Percentiles rank a stretch among this genome's conserved stretches.
phyloP scores from a whole-genome alignment of 345 rosid genomes.

The Microcos paniculata region DNA sequence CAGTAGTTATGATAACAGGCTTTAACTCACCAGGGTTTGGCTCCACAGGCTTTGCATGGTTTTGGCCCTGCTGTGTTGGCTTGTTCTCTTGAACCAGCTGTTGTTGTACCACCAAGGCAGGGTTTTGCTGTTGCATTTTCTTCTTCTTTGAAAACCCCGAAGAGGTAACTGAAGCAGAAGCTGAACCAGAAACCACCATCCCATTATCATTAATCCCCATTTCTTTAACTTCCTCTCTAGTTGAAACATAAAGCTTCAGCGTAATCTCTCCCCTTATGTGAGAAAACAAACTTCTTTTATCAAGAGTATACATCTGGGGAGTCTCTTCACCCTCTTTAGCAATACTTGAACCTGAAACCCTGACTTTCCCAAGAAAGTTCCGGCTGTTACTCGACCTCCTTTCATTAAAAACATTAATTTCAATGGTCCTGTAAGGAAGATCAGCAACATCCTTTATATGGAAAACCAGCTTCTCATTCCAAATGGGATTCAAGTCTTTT shows the following conservation, averaged over 20 bases:
- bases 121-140: slow-evolving; percentile 47
- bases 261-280: slow-evolving; percentile 70
- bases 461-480: slow-evolving; percentile 76
- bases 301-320: slow-evolving; percentile 55
- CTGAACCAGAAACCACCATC: slow-evolving; percentile 20
- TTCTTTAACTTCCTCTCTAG: slow-evolving; percentile 29
- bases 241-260: slow-evolving; percentile 49
- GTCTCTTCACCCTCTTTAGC: slow-evolving; percentile 46
- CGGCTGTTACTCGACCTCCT: slow-evolving; percentile 49
- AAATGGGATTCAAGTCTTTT: slow-evolving; percentile 69
- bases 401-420: slow-evolving; percentile 62
- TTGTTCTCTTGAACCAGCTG: slow-evolving; percentile 34
- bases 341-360: slow-evolving; percentile 47
- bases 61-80: slow-evolving; percentile 36
- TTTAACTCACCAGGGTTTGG: slow-evolving; percentile 50
- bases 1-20: slow-evolving; percentile 49
- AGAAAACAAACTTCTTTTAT: slow-evolving; percentile 67
- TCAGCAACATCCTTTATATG: slow-evolving; percentile 43
- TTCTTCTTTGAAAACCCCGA: slow-evolving; percentile 43
- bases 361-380: slow-evolving; percentile 65
- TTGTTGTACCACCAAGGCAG: slow-evolving; percentile 34
- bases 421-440: slow-evolving; percentile 54
- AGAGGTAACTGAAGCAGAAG: slow-evolving; percentile 10
- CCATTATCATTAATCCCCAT: slow-evolving; percentile 25
- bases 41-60: slow-evolving; percentile 38